Conservation (phyloP, 2,329 filamentous ascomycete species). For the Penicillium expansum region DNA sequence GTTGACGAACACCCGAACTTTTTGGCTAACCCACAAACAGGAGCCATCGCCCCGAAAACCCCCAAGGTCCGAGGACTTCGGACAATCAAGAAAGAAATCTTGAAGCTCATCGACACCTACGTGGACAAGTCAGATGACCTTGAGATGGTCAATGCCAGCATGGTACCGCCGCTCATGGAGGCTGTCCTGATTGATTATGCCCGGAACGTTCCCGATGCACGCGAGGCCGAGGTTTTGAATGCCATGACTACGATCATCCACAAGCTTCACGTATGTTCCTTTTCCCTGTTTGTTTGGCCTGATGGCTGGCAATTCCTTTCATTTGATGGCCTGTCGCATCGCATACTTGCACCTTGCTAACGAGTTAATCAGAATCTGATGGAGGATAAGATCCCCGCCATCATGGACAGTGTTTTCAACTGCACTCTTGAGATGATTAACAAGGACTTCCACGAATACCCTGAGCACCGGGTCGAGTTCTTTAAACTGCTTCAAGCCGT, state of each 20-base stretch:
- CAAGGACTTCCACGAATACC: constrained; percentile 99
- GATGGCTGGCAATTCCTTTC: neutral
- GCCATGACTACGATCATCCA: constrained; percentile 97
- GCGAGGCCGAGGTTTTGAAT: constrained; percentile 93
- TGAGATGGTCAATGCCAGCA: constrained; percentile 86
- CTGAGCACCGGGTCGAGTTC: constrained; percentile 98
- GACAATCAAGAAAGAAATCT: constrained; percentile 98
- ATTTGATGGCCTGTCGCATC: neutral
- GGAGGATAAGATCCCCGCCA: constrained; percentile 95
- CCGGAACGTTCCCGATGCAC: constrained; percentile 90
- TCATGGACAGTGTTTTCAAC: constrained; percentile 98
- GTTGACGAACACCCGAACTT: neutral
- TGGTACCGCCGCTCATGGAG: constrained; percentile 93
- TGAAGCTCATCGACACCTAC: constrained; percentile 97
- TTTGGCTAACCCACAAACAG: constrained; percentile 43
- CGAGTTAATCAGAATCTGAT: constrained; percentile 67
- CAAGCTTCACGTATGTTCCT: constrained; percentile 80
- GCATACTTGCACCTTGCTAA: neutral
- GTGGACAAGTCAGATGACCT: constrained; percentile 97
- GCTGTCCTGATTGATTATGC: constrained; percentile 95
- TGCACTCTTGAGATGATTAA: constrained; percentile 99
- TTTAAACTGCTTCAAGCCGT: constrained; percentile 96
- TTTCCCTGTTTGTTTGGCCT: neutral
- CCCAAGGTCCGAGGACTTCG: constrained; percentile 91
- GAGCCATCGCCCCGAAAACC: constrained; percentile 93